Evolutionary conservation across 495 filamentous ascomycete genomes (phyloP).

Genomic region (Lasiosphaeria hispida): DNA sequence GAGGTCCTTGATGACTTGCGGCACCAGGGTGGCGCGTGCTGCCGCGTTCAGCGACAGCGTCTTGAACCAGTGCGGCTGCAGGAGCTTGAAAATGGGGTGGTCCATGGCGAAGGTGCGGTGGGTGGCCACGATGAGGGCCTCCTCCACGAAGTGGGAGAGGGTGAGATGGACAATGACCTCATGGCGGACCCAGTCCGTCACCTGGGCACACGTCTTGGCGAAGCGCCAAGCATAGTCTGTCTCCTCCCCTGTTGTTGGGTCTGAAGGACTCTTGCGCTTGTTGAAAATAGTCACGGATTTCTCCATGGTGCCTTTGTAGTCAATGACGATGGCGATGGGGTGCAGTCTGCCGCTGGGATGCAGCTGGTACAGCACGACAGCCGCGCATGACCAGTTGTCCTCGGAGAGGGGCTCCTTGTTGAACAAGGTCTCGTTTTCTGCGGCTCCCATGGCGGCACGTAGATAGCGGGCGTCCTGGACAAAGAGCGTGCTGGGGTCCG

Average conservation of each 20-base stretch:
- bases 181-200: constrained; percentile 50
- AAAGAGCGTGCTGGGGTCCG: constrained; percentile 33
- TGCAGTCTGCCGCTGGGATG: constrained; percentile 42
- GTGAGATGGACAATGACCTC: constrained; percentile 47
- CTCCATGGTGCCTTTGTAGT: constrained; percentile 41
- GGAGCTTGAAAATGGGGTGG: constrained; percentile 40
- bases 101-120: constrained; percentile 39
- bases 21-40: constrained; percentile 44
- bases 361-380: constrained; percentile 46
- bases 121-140: constrained; percentile 46
- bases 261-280: constrained; percentile 29
- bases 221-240: constrained; percentile 52
- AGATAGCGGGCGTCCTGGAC: constrained; percentile 50
- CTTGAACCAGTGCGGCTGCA: constrained; percentile 50
- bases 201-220: constrained; percentile 50
- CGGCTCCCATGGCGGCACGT: constrained; percentile 34
- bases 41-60: constrained; percentile 51
- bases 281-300: constrained; percentile 50
- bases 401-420: constrained; percentile 20
- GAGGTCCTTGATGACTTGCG: constrained; percentile 40
- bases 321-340: constrained; percentile 46
- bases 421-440: constrained; percentile 15
- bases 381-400: constrained; percentile 36
- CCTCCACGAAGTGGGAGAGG: constrained; percentile 48
- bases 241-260: constrained; percentile 34